phyloP scores from a whole-genome alignment of 2,329 filamentous ascomycete genomes.

The Fusarium virguliforme region DNA sequence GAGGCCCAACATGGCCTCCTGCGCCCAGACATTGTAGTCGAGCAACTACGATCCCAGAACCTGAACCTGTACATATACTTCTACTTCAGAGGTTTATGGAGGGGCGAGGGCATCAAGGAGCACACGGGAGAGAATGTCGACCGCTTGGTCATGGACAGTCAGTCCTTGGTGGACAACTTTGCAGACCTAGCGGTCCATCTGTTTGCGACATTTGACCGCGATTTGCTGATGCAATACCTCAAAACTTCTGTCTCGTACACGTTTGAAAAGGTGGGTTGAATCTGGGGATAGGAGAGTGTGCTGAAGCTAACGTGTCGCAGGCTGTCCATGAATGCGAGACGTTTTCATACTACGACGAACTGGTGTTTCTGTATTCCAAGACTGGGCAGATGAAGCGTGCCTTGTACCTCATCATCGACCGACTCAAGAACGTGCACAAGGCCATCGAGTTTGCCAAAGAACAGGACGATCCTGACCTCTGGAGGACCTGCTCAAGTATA shows the following conservation, averaged over 20 bases:
- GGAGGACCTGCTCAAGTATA: conserved; percentile 95
- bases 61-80: conserved; percentile 88
- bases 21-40: conserved; percentile 81
- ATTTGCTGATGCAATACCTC: conserved; percentile 88
- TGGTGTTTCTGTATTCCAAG: conserved; percentile 96
- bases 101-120: conserved; percentile 76
- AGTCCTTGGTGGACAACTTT: conserved; percentile 85
- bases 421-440: conserved; percentile 90
- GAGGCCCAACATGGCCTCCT: conserved; percentile 93
- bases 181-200: conserved; percentile 89
- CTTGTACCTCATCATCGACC: conserved; percentile 92
- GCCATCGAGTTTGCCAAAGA: conserved; percentile 96
- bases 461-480: conserved; percentile 91
- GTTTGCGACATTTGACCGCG: conserved; percentile 87
- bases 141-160: conserved; percentile 71
- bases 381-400: conserved; percentile 95
- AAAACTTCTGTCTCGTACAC: conserved; percentile 88
- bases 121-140: conserved; percentile 70
- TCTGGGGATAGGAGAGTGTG: background rate
- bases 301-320: conserved; percentile 55
- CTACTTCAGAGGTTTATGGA: conserved; percentile 91
- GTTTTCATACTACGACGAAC: conserved; percentile 86
- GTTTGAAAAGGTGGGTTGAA: conserved; percentile 76
- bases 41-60: conserved; percentile 79
- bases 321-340: conserved; percentile 85